These are phyloP conservation scores for Gossypium raimondii DNA, from an alignment of 345 rosid genomes.

Conservation along the genomic window DNA sequence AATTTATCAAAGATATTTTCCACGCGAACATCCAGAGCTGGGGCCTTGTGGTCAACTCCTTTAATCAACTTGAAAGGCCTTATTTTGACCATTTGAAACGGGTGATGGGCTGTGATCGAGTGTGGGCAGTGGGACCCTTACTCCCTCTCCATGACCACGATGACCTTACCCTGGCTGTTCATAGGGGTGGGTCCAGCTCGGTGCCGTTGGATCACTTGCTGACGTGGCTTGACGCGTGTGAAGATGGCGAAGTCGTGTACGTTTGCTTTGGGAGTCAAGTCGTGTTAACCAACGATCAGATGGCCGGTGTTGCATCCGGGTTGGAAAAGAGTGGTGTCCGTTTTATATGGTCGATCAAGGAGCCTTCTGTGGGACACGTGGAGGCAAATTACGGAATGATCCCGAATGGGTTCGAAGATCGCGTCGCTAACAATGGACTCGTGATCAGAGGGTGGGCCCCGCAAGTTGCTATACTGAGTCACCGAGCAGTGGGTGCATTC, in stretches of 20 bases:
- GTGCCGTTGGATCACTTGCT: conserved; percentile 23
- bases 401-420: conserved; percentile 39
- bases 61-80: conserved; percentile 31
- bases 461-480: conserved; percentile 39
- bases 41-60: conserved; percentile 54
- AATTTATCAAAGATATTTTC: conserved; percentile 27
- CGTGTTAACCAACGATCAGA: conserved; percentile 40
- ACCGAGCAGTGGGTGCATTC: conserved; percentile 52
- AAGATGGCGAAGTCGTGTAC: conserved; percentile 48
- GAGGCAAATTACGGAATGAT: conserved; percentile 10
- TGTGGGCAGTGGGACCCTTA: conserved; percentile 59
- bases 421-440: conserved; percentile 44
- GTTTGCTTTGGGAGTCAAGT: conserved; percentile 70
- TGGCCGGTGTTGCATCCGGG: conserved; percentile 35
- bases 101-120: conserved; percentile 34
- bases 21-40: conserved; percentile 34
- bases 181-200: conserved; percentile 53
- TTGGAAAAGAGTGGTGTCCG: conserved; percentile 46
- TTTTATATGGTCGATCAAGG: conserved; percentile 48
- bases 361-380: conserved; percentile 15
- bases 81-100: conserved; percentile 40
- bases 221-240: conserved; percentile 56
- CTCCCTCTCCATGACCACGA: conserved; percentile 13
- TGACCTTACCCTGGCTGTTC: not conserved
- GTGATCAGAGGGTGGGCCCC: conserved; percentile 57